Conservation (phyloP, 2,329 filamentous ascomycete genomes). For the Exophiala xenobiotica region DNA sequence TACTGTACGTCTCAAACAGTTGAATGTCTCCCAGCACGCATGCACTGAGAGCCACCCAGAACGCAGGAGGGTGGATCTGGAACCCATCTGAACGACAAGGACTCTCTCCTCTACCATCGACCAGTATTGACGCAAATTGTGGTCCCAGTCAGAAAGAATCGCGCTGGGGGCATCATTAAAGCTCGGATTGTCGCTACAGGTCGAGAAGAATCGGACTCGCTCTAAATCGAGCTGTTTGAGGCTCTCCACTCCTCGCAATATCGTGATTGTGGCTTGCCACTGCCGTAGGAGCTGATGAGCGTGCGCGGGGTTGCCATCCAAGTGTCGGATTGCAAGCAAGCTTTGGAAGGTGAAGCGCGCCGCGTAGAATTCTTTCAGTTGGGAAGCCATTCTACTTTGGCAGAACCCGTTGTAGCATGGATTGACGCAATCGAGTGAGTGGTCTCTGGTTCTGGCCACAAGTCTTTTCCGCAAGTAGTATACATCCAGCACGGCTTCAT, state of each 20-base stretch:
- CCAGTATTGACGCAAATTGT: slow-evolving; percentile 1
- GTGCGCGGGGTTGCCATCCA: background rate
- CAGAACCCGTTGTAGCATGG: slow-evolving; percentile 8
- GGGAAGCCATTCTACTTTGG: slow-evolving; percentile 1
- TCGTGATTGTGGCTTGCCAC: slow-evolving; percentile 12
- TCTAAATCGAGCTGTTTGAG: slow-evolving; percentile 8
- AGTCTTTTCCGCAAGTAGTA: slow-evolving; percentile 11
- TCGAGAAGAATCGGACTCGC: slow-evolving; percentile 11
- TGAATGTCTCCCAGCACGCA: slow-evolving; percentile 12
- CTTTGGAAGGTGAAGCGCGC: slow-evolving; percentile 15
- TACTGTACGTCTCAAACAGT: slow-evolving; percentile 6
- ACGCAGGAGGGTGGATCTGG: slow-evolving; percentile 1
- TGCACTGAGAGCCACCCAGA: slow-evolving; percentile 15
- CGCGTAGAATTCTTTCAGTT: slow-evolving; percentile 9
- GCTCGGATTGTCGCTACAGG: slow-evolving; percentile 14
- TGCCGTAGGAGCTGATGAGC: slow-evolving; percentile 9
- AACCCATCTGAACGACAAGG: background rate
- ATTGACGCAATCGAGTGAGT: slow-evolving; percentile 16
- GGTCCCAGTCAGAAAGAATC: slow-evolving; percentile 7
- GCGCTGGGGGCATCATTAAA: slow-evolving; percentile 10
- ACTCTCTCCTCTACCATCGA: background rate
- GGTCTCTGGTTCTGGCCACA: background rate
- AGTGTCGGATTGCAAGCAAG: slow-evolving; percentile 7
- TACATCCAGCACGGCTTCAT: slow-evolving; percentile 15
- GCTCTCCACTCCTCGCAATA: slow-evolving; percentile 5